Conservation (phyloP, 2,329 filamentous ascomycete genomes). For the Botryotinia calthae region DNA sequence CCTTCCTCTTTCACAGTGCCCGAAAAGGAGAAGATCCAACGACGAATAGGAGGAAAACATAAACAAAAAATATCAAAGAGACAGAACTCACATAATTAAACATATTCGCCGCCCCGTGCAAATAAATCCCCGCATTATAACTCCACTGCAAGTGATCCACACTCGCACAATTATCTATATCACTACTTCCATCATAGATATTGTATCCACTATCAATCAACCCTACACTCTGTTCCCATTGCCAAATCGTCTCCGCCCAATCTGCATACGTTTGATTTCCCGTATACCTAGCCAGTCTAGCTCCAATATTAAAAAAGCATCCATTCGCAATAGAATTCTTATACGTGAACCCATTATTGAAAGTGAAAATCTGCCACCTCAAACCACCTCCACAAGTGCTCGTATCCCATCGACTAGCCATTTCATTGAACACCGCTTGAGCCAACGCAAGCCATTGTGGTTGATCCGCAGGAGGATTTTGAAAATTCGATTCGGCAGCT, state of each 20-base stretch:
- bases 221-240: conserved; percentile 59
- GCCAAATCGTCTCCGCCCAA: conserved; percentile 73
- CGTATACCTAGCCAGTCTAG: conserved; percentile 72
- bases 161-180: conserved; percentile 54
- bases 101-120: conserved; percentile 54
- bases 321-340: conserved; percentile 65
- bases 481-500: conserved; percentile 65
- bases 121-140: conserved; percentile 67
- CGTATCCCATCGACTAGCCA: conserved; percentile 69
- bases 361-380: conserved; percentile 80
- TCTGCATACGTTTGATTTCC: conserved; percentile 72
- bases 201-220: conserved; percentile 55
- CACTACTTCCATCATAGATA: conserved; percentile 61
- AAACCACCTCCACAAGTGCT: conserved; percentile 68
- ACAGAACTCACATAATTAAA: conserved; percentile 46
- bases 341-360: conserved; percentile 78
- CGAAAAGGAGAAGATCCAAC: not conserved
- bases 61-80: not conserved
- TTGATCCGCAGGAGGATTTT: conserved; percentile 50
- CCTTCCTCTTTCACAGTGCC: not conserved
- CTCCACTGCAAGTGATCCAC: conserved; percentile 64
- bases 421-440: conserved; percentile 77
- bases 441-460: conserved; percentile 70
- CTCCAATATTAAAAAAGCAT: conserved; percentile 59
- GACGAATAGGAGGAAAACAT: not conserved